phyloP scores from a whole-genome alignment of 78 protist genomes.

The Dictyostelium citrinum region DNA sequence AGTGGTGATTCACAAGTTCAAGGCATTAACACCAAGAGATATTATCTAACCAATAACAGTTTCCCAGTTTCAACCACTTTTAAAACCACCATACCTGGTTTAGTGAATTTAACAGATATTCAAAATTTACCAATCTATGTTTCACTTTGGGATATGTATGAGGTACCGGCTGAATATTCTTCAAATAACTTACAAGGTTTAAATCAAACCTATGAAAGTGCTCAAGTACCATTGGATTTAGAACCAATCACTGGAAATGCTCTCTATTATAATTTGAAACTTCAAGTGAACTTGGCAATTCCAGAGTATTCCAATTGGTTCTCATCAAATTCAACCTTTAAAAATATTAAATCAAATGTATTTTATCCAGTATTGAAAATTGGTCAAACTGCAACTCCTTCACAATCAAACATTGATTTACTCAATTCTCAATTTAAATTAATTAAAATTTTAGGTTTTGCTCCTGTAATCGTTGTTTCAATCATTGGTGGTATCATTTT shows the following conservation, averaged over 20 bases:
- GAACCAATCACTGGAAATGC: constrained; percentile 73
- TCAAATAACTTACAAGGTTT: neutral
- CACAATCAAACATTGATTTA: neutral
- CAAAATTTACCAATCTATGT: constrained; percentile 3
- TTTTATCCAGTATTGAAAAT: constrained; percentile 37
- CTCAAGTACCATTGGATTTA: constrained; percentile 51
- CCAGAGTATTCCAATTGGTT: neutral
- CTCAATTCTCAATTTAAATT: neutral
- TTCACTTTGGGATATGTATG: constrained; percentile 75
- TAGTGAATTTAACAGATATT: constrained; percentile 5
- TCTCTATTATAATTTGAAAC: constrained; percentile 42
- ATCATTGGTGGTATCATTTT: constrained; percentile 28
- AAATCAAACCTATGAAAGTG: constrained; percentile 16
- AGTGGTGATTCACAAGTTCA: neutral
- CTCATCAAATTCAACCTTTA: neutral
- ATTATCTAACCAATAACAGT: neutral
- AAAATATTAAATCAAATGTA: neutral
- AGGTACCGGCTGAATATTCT: neutral
- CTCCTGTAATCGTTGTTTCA: constrained; percentile 2
- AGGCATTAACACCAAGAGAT: constrained; percentile 28
- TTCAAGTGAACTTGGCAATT: constrained; percentile 15
- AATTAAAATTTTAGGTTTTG: neutral
- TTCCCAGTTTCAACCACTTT: constrained; percentile 16
- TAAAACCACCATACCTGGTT: neutral
- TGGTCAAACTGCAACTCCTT: constrained; percentile 64